Base-by-base conservation (phyloP, 345 rosid genomes). In the Gossypium raimondii region DNA sequence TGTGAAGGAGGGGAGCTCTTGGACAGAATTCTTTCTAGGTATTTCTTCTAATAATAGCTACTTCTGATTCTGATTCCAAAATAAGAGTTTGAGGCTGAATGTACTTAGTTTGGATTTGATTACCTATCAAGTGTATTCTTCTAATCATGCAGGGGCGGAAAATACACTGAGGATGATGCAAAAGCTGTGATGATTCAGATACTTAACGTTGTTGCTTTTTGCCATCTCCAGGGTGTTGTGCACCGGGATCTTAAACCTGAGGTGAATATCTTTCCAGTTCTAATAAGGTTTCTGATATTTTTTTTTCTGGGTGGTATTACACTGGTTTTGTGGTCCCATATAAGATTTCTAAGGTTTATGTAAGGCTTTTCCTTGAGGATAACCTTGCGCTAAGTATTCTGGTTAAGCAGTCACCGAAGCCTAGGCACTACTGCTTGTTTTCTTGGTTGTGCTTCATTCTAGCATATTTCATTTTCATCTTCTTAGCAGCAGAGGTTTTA, bases 241-340 rank as follows among this genome's bases (percentile, higher is more conserved):
- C 99, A 95, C 61, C 88, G 99, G 77, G 99, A 95, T 85, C 92
- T 95, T 45, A 94, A 94, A 86, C 98, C 97, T 27, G 98, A 94
- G 98, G 98, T 92, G 60, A 75, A 62, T 59, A 44, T 14, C 25
- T 75, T 59, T 58, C 4, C 41, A 17, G 24, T 86, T 52, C 65
- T 3, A 29, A 11, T 63, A 22, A 34, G 45, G 55, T 64, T 65
- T 64, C 34, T 56, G 50, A 29, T 41, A 16, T 52, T 55, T 17
- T 70, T 22, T 64, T 24, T 2, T 63, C 7, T 45, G 9, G 43
- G 50, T 64, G n/a, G 24, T 64, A 41, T 64, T 64, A 3, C 24
- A 10, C 7, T n/a, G 27, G 14, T 29, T 11, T 45, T 59, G 44
- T 20, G 44, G 3, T 72, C 25, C 51, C 13, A 16, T 44, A 57